Conservation (phyloP, 139 green algal species). For the Chlorokybus atmophyticus region DNA sequence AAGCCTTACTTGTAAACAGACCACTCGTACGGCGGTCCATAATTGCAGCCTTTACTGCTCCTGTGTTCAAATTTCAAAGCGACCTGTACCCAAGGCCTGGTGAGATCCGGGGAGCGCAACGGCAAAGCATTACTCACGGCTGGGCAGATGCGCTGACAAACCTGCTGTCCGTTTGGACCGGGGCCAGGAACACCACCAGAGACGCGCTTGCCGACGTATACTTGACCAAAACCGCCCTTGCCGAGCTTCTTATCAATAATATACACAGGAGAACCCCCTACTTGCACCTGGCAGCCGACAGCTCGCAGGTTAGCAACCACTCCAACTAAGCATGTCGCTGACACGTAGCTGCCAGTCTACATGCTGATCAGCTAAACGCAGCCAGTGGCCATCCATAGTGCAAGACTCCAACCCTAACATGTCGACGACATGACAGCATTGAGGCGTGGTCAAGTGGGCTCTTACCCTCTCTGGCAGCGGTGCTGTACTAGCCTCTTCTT, state of each 20-base stretch:
- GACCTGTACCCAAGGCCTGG: conserved; percentile 50
- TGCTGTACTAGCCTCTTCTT: conserved; percentile 35
- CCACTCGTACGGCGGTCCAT: conserved; percentile 97
- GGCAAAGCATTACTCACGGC: too few species aligned
- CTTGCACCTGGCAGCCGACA: conserved; percentile 41
- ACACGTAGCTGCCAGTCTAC: too few species aligned
- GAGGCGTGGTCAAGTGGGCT: neutral
- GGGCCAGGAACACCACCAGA: conserved; percentile 13
- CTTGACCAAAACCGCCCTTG: conserved; percentile 49
- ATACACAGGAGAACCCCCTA: conserved; percentile 43
- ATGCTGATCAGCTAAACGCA: conserved; percentile 5
- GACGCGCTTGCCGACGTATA: conserved; percentile 35
- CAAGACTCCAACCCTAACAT: neutral
- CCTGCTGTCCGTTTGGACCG: conserved; percentile 23
- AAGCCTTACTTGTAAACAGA: conserved; percentile 87
- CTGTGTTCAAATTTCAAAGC: conserved; percentile 96
- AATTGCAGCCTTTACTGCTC: conserved; percentile 94
- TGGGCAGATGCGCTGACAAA: conserved; percentile 17
- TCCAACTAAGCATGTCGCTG: too few species aligned
- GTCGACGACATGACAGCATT: neutral
- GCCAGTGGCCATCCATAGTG: too few species aligned
- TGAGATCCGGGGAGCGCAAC: too few species aligned
- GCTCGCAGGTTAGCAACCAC: too few species aligned
- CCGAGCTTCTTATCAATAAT: conserved; percentile 40
- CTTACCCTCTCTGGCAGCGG: conserved; percentile 36